A percentile compares a stretch with the other conserved stretches of the same genome.
Evolutionary conservation across 2,329 filamentous ascomycete genomes (phyloP).

Genomic region (Dactylellina leptospora): DNA sequence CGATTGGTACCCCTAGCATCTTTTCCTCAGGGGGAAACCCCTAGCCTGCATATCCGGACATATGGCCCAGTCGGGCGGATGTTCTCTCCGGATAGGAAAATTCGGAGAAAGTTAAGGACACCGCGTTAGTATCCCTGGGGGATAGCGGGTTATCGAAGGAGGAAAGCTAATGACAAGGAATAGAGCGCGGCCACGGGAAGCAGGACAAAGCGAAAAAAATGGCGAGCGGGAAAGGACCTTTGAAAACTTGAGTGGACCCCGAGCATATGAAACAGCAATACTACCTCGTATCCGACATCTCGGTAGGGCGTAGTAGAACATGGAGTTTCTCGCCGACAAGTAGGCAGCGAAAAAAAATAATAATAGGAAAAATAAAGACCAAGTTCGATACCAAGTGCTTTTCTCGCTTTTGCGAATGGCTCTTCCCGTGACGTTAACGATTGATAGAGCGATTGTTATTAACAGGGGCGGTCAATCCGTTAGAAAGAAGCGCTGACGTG

Average conservation of each 20-base stretch:
- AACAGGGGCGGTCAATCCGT: conserved; percentile 33
- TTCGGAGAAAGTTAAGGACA: conserved; percentile 1
- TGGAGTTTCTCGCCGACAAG: neutral
- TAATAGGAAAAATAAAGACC: neutral
- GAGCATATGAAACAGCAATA: neutral
- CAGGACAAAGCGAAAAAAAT: neutral
- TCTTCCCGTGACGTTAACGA: neutral
- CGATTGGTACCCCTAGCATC: too few species aligned
- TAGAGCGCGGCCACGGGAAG: neutral
- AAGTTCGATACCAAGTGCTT: neutral
- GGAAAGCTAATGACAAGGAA: neutral
- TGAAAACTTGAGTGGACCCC: neutral
- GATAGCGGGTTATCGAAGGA: neutral
- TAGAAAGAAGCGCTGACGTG: conserved; percentile 21
- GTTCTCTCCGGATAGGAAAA: conserved; percentile 21
- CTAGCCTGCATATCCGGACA: conserved; percentile 8
- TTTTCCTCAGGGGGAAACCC: too few species aligned
- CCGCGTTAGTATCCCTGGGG: neutral
- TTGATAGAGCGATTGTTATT: too few species aligned
- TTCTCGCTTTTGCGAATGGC: neutral
- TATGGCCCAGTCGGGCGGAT: conserved; percentile 19
- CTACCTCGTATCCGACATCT: neutral
- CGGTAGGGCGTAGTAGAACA: neutral
- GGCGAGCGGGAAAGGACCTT: neutral
- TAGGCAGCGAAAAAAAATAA: neutral